Evolutionary conservation across 805 yeast species (phyloP).

Genomic region (Suhomyces faveliae): DNA sequence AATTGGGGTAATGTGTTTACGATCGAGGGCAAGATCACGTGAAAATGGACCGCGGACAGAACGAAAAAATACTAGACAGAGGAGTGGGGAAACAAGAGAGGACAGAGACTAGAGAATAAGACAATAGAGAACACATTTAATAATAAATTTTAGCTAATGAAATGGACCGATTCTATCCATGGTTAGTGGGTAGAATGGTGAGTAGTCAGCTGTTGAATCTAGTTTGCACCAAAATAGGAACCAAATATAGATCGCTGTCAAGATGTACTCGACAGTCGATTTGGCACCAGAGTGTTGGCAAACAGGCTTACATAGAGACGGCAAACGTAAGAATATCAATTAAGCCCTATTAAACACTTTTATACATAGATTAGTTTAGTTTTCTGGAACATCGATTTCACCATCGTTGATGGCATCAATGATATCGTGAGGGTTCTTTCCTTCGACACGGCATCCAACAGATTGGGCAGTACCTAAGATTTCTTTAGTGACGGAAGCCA

Average conservation of each 20-base stretch:
- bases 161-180: slow-evolving; percentile 13
- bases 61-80: not conserved
- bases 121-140: not conserved
- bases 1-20: not conserved
- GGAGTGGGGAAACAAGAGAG: not conserved
- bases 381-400: slow-evolving; percentile 90
- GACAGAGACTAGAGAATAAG: not conserved
- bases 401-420: slow-evolving; percentile 98
- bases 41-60: not conserved
- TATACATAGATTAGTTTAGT: slow-evolving; percentile 48
- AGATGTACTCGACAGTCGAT: slow-evolving; percentile 5
- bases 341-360: slow-evolving; percentile 39
- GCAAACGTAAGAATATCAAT: slow-evolving; percentile 9
- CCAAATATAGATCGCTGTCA: slow-evolving; percentile 12
- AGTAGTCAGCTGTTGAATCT: slow-evolving; percentile 15
- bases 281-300: slow-evolving; percentile 22
- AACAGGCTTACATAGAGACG: slow-evolving; percentile 5
- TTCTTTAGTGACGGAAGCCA: slow-evolving; percentile 97
- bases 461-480: slow-evolving; percentile 99
- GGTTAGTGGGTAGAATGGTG: slow-evolving; percentile 12
- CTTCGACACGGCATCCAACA: slow-evolving; percentile 98
- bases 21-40: not conserved
- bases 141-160: slow-evolving; percentile 10
- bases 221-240: slow-evolving; percentile 22
- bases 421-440: slow-evolving; percentile 98